A percentile compares a stretch with the other conserved stretches of the same genome.
These are phyloP conservation scores for Dendrobium nobile DNA, from an alignment of 106 monocot genomes.

Conservation along the genomic window DNA sequence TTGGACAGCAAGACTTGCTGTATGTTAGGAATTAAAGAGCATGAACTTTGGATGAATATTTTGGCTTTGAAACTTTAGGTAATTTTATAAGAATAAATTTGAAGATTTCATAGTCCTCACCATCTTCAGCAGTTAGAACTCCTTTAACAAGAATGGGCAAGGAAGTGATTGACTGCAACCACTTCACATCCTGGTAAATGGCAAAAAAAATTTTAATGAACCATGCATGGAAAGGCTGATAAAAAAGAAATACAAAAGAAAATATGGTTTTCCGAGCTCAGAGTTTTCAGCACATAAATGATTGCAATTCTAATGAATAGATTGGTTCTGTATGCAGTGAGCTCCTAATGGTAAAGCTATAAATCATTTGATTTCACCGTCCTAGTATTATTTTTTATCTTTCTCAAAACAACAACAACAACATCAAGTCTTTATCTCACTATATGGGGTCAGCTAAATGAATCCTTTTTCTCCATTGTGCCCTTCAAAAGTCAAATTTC, in stretches of 20 bases:
- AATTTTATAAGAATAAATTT: background rate
- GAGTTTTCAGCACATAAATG: no score
- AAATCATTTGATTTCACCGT: background rate
- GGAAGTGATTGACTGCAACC: conserved; percentile 64
- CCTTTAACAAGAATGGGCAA: conserved; percentile 74
- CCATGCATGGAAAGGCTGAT: no score
- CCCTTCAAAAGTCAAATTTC: no score
- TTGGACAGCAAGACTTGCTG: conserved; percentile 53
- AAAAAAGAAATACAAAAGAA: no score
- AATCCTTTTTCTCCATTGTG: no score
- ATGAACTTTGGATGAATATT: background rate
- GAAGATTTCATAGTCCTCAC: conserved; percentile 17
- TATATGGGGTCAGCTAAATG: no score
- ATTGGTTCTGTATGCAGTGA: background rate
- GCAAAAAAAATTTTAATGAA: background rate
- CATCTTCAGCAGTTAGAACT: conserved; percentile 60
- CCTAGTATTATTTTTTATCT: no score
- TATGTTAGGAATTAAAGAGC: background rate
- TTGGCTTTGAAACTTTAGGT: background rate
- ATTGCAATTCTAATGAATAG: no score
- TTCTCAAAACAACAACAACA: no score
- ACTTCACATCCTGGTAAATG: conserved; percentile 54
- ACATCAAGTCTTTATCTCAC: no score
- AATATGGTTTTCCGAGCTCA: no score
- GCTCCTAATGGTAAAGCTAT: background rate